These are phyloP conservation scores for Paratrimastix pyriformis DNA, from an alignment of 78 protist species.

Conservation along the genomic window DNA sequence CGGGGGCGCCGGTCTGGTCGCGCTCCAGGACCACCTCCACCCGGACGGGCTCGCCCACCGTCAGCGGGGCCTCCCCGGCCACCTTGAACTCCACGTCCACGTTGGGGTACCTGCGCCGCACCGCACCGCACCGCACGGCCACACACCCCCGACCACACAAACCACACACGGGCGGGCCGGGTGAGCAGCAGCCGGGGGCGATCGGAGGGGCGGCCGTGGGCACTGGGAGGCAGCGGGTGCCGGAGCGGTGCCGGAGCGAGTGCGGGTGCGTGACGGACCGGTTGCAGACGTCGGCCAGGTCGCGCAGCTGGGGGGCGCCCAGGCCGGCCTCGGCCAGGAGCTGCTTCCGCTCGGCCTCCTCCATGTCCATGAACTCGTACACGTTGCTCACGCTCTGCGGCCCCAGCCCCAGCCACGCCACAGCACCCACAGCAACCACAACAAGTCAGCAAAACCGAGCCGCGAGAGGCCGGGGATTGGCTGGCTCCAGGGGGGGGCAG, in stretches of 20 bases:
- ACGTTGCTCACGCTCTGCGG: constrained; percentile 35
- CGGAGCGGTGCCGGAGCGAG: constrained; percentile 22
- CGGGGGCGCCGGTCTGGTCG: constrained; percentile 45
- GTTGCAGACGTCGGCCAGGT: constrained; percentile 31
- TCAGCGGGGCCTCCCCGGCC: constrained; percentile 17
- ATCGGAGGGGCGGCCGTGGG: background rate
- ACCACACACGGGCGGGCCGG: background rate
- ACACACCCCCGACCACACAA: background rate
- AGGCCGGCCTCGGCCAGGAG: constrained; percentile 38
- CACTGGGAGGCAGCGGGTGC: background rate
- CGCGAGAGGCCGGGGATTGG: too few relatives aligned
- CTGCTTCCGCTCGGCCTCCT: constrained; percentile 51
- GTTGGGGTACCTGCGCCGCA: background rate
- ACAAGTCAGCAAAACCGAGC: too few relatives aligned
- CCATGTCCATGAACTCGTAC: constrained; percentile 78
- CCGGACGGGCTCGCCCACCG: constrained; percentile 34
- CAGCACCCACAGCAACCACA: background rate
- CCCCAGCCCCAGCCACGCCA: background rate
- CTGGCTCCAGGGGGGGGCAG: too few relatives aligned
- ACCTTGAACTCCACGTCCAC: background rate
- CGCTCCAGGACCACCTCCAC: constrained; percentile 52
- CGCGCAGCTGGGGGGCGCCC: constrained; percentile 27
- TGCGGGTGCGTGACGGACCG: constrained; percentile 58
- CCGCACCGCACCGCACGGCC: background rate
- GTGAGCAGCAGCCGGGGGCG: background rate